These are phyloP conservation scores for Margaritispora aquatica DNA, from an alignment of 495 filamentous ascomycete genomes.

Conservation along the genomic window DNA sequence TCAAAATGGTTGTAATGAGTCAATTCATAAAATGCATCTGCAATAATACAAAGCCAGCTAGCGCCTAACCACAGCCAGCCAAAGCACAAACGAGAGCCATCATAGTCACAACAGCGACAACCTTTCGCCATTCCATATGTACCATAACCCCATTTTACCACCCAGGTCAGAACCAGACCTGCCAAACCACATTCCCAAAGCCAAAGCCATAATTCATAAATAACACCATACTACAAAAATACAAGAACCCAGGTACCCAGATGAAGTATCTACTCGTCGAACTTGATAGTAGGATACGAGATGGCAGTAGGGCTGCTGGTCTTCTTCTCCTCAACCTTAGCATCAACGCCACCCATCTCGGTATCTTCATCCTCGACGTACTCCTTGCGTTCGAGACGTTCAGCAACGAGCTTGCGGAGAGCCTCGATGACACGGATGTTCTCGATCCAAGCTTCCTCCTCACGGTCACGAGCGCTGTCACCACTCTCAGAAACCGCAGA, in stretches of 20 bases:
- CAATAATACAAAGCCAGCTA: no score
- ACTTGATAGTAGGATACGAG: conserved; percentile 42
- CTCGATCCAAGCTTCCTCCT: conserved; percentile 71
- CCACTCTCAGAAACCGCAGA: conserved; percentile 27
- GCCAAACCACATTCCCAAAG: no score
- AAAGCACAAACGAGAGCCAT: no score
- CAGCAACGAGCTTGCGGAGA: conserved; percentile 60
- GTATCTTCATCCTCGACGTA: conserved; percentile 41
- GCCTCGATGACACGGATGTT: conserved; percentile 75
- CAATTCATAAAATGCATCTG: no score
- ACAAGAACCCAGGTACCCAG: neutral
- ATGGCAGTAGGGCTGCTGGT: no score
- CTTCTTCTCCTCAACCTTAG: conserved; percentile 5
- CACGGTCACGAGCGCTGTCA: conserved; percentile 37
- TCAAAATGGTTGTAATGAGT: no score
- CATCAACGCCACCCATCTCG: conserved; percentile 22
- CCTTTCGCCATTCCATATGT: no score
- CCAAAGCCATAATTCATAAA: neutral
- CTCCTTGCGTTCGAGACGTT: conserved; percentile 56
- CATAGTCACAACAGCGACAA: no score
- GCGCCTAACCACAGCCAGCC: no score
- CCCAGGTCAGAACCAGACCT: no score
- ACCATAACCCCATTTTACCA: no score
- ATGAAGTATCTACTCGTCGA: conserved; percentile 16
- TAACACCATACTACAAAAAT: neutral